Evolutionary conservation across 176 grass and related monocot species (phyloP).

Genomic region (Raddia guianensis): DNA sequence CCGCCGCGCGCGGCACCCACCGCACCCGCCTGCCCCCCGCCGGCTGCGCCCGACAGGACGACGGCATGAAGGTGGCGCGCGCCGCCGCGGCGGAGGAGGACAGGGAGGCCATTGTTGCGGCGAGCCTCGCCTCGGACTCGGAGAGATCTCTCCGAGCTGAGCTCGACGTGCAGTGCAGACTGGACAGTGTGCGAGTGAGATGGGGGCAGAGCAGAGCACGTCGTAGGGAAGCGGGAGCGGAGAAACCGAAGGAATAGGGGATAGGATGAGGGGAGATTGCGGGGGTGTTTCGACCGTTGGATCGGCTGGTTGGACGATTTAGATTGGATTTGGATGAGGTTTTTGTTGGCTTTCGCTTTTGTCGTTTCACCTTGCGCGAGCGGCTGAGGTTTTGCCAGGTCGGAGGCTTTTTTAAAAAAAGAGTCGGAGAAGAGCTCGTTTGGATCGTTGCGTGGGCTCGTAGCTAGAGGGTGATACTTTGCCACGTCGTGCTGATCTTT

Average conservation of each 20-base stretch:
- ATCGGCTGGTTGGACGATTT: constrained; percentile 28
- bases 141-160: constrained; percentile 8
- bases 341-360: constrained; percentile 44
- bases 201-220: constrained; percentile 23
- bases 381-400: constrained; percentile 55
- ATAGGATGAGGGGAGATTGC: constrained; percentile 72
- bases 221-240: constrained; percentile 22
- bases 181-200: constrained; percentile 7
- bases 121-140: neutral
- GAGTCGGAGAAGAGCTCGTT: neutral
- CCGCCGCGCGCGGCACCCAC: constrained; percentile 49
- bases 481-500: constrained; percentile 34
- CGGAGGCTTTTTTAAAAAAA: neutral
- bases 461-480: neutral
- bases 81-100: constrained; percentile 56
- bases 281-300: constrained; percentile 35
- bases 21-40: constrained; percentile 25
- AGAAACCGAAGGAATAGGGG: constrained; percentile 31
- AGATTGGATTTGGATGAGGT: constrained; percentile 74
- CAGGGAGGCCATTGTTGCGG: constrained; percentile 66
- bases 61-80: constrained; percentile 38
- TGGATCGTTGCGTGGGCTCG: constrained; percentile 8
- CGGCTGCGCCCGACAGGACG: constrained; percentile 43
- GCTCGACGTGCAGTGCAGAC: constrained; percentile 25
- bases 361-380: neutral